Percentiles rank a stretch among this genome's conserved stretches.
Conservation (phyloP, 139 green algal genomes). For the Closterium sp. region DNA sequence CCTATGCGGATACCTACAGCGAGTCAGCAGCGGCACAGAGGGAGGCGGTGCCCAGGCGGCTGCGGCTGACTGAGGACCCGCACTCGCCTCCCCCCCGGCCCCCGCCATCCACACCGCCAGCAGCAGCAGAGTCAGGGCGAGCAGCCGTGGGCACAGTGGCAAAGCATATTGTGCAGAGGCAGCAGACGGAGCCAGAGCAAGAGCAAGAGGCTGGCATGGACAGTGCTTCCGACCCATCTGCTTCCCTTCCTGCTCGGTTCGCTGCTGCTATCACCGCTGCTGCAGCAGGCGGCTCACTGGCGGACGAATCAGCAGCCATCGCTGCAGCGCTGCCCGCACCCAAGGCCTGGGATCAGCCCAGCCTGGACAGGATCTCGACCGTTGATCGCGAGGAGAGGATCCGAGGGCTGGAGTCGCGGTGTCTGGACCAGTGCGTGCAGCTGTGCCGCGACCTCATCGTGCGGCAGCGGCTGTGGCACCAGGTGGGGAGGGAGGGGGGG, state of each 20-base stretch:
- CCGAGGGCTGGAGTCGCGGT: neutral
- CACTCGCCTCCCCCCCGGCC: neutral
- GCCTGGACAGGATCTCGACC: neutral
- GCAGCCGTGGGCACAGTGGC: neutral
- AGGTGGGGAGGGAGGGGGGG: neutral
- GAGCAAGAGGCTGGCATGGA: neutral
- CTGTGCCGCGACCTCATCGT: neutral
- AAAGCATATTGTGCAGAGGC: too few relatives aligned
- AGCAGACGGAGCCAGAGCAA: neutral
- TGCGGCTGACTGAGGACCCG: neutral
- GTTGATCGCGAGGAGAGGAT: neutral
- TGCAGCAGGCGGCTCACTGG: neutral
- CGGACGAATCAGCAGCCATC: neutral
- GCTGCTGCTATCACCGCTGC: neutral
- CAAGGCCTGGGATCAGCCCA: neutral
- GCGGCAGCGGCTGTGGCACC: neutral
- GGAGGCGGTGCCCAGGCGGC: neutral
- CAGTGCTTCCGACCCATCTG: neutral
- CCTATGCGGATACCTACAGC: neutral
- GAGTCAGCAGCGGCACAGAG: neutral
- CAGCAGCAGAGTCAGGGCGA: neutral
- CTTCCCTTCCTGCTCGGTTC: neutral
- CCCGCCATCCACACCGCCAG: neutral
- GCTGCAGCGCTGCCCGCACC: neutral
- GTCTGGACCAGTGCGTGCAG: neutral